Evolutionary conservation across 2,329 filamentous ascomycete species (phyloP).

Genomic region (Clonostachys rosea): DNA sequence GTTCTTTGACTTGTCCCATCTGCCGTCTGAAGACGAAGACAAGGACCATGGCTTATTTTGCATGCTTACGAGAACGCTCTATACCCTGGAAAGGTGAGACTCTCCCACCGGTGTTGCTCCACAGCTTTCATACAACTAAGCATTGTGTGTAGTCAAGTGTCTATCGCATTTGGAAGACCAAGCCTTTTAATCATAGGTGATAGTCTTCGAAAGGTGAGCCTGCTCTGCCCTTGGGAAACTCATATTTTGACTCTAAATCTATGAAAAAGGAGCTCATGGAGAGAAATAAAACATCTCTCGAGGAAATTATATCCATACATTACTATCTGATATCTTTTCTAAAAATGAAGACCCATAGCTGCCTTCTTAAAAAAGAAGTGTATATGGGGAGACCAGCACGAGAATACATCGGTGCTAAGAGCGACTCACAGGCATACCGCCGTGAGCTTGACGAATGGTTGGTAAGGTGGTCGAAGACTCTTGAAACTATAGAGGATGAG

Average conservation of each 20-base stretch:
- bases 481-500: background rate
- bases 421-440: conserved; percentile 1
- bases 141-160: conserved; percentile 3
- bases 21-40: conserved; percentile 7
- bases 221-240: background rate
- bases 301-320: conserved; percentile 6
- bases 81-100: conserved; percentile 7
- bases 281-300: background rate
- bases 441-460: conserved; percentile 4
- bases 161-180: conserved; percentile 7
- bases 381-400: background rate
- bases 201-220: conserved; percentile 5
- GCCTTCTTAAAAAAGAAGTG: background rate
- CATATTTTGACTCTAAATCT: too few species aligned
- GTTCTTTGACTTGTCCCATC: conserved; percentile 8
- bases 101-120: background rate
- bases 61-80: conserved; percentile 8
- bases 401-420: background rate
- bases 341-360: conserved; percentile 7
- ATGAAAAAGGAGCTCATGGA: too few species aligned
- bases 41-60: conserved; percentile 3
- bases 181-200: conserved; percentile 7
- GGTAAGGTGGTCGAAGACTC: conserved; percentile 1
- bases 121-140: background rate
- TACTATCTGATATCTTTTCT: conserved; percentile 5